Evolutionary conservation across 1,284 basidiomycete species (phyloP), one percentile per base, ranked within the genome.

Genomic region (Ceratobasidium sp.): DNA sequence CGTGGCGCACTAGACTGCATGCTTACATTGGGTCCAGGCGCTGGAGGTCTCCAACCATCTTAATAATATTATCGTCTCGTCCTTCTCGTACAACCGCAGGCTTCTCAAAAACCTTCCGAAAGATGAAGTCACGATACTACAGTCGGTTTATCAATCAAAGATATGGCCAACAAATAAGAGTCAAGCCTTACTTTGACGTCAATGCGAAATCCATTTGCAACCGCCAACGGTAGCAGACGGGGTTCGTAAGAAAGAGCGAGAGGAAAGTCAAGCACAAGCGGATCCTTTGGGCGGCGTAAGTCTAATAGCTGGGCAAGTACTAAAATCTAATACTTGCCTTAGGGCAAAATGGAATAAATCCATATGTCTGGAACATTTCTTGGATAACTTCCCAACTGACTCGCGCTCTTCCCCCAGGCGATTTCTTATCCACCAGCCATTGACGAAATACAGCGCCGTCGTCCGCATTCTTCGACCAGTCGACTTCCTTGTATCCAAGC

Each of bases 101-200:
- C 77, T 89, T 88, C 83, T 92, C 91, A 79, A 93, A 93, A 88
- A 93, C 92, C 82, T 92, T 92, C 73, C 92, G 90, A 81, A 93
- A 93, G 13, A 93, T 89, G 80, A 92, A 93, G 81, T 93, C 90
- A 63, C 91, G 91, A 81, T 93, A 92, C 91, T 93, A 79, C 33
- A 31, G 23, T 47, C 3, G 17, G 45, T 17, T 1, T 3, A 39
- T 31, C 20, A 15, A 15, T 65, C 11, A 49, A 23, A 65, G n/a
- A 4, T 65, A 31, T n/a, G 15, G 17, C 63, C 42, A 1, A 47
- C n/a, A 10, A 31, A 2, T 26, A 65, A 6, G 28, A 61, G 11
- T 54, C 42, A 71, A 45, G 45, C 80, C 82, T 56, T 82, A 89
- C 90, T 87, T 91, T 92, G 81, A 86, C 87, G 81, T 93, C 91